Conservation (phyloP, 257 asterid genomes). For the Nicotiana tabacum region DNA sequence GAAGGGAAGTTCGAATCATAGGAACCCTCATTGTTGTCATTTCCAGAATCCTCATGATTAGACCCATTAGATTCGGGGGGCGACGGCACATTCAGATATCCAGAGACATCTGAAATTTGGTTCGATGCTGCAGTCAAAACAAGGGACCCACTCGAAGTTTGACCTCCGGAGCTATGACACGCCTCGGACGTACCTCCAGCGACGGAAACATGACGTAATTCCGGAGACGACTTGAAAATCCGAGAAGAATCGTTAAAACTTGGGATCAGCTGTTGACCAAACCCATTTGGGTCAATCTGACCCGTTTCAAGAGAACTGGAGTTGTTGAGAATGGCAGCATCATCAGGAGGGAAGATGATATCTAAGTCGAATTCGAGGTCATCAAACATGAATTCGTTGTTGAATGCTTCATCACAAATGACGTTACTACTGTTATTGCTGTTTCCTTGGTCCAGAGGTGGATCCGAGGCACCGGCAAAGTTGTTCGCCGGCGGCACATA, state of each 20-base stretch:
- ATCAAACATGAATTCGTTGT: conserved; percentile 14
- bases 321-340: conserved; percentile 26
- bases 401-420: neutral
- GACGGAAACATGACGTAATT: conserved; percentile 32
- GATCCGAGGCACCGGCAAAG: neutral
- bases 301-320: conserved; percentile 2
- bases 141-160: conserved; percentile 40
- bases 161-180: conserved; percentile 4
- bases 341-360: conserved; percentile 35
- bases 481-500: neutral
- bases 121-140: conserved; percentile 35
- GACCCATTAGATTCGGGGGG: conserved; percentile 54
- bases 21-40: conserved; percentile 6
- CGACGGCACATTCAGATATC: conserved; percentile 42
- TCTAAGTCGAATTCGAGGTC: conserved; percentile 55
- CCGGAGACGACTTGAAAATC: conserved; percentile 6
- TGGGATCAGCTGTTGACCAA: conserved; percentile 10
- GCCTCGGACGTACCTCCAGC: conserved; percentile 18
- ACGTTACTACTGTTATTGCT: neutral
- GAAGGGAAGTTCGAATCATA: conserved; percentile 36
- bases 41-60: conserved; percentile 28
- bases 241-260: conserved; percentile 37
- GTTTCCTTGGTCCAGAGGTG: neutral
- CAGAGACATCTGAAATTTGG: conserved; percentile 44
- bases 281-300: neutral